These are phyloP conservation scores for Geotrichum australiense DNA, from an alignment of 1,139 yeast species.

Conservation along the genomic window DNA sequence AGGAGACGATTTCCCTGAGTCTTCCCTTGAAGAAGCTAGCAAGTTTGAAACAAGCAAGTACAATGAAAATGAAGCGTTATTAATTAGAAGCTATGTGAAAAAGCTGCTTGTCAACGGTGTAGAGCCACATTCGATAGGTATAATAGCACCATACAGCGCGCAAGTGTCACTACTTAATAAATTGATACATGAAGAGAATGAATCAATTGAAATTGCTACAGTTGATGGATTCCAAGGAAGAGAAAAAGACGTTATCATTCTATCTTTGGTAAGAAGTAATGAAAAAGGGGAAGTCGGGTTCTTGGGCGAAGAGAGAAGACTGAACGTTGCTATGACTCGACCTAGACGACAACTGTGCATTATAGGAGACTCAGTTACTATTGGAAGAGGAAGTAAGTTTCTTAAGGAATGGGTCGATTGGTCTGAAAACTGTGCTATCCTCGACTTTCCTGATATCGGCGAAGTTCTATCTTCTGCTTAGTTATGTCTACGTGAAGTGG, in stretches of 20 bases:
- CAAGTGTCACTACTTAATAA: slow-evolving; percentile 63
- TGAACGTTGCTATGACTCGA: slow-evolving; percentile 89
- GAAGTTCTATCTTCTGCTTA: too few species aligned
- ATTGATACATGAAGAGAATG: slow-evolving; percentile 37
- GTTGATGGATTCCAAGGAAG: slow-evolving; percentile 94
- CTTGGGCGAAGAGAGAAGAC: slow-evolving; percentile 52
- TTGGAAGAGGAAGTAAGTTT: slow-evolving; percentile 28
- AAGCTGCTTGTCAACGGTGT: slow-evolving; percentile 50
- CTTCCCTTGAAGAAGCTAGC: slow-evolving; percentile 35
- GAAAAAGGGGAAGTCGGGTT: slow-evolving; percentile 64
- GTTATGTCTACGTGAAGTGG: too few species aligned
- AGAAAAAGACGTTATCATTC: slow-evolving; percentile 76
- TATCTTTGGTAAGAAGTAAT: slow-evolving; percentile 78
- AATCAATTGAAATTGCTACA: slow-evolving; percentile 69
- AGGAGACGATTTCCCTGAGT: slow-evolving; percentile 65
- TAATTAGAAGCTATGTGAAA: slow-evolving; percentile 53
- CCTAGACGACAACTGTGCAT: slow-evolving; percentile 81
- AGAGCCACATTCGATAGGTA: slow-evolving; percentile 50
- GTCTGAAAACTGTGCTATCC: slow-evolving; percentile 61
- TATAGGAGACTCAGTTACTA: slow-evolving; percentile 74
- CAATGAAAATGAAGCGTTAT: slow-evolving; percentile 64
- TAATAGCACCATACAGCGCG: slow-evolving; percentile 85
- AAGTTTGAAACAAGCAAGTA: slow-evolving; percentile 40
- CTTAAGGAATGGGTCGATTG: slow-evolving; percentile 61
- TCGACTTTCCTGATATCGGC: slow-evolving; percentile 56